Conservation (phyloP, 2,329 filamentous ascomycete species). For the Trichoderma polysporum region DNA sequence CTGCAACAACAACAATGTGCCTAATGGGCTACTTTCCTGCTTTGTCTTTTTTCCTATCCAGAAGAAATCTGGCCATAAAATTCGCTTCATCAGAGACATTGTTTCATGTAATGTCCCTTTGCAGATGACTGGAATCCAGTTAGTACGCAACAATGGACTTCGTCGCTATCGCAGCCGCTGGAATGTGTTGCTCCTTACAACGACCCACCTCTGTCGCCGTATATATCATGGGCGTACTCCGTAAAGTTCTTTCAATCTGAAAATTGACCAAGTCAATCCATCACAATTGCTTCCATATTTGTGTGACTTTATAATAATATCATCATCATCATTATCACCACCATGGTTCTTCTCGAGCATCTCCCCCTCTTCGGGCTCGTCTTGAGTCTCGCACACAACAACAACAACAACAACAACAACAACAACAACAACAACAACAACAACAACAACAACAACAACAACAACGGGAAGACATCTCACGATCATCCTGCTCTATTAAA, state of each 20-base stretch:
- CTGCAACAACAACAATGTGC: neutral
- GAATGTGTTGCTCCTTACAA: conserved; percentile 38
- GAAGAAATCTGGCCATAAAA: neutral
- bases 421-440: neutral
- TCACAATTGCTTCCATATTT: neutral
- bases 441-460: neutral
- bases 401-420: neutral
- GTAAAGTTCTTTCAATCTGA: neutral
- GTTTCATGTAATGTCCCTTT: neutral
- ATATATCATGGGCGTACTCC: conserved; percentile 22
- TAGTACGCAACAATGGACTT: neutral
- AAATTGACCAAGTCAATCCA: neutral
- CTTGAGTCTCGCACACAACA: conserved; percentile 14
- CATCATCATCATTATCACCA: neutral
- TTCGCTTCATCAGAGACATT: neutral
- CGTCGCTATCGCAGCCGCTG: conserved; percentile 24
- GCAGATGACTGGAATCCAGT: neutral
- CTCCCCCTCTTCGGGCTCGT: conserved; percentile 22
- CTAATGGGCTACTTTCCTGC: neutral
- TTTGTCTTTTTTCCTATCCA: neutral
- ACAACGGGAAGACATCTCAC: neutral
- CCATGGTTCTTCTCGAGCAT: conserved; percentile 26
- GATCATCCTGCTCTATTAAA: neutral
- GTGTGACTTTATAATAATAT: neutral
- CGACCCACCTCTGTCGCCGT: conserved; percentile 18